A percentile compares a stretch with the other conserved stretches of the same genome.
These are phyloP conservation scores for Alternaria sp. DNA, from an alignment of 2,329 filamentous ascomycete species.

Conservation along the genomic window DNA sequence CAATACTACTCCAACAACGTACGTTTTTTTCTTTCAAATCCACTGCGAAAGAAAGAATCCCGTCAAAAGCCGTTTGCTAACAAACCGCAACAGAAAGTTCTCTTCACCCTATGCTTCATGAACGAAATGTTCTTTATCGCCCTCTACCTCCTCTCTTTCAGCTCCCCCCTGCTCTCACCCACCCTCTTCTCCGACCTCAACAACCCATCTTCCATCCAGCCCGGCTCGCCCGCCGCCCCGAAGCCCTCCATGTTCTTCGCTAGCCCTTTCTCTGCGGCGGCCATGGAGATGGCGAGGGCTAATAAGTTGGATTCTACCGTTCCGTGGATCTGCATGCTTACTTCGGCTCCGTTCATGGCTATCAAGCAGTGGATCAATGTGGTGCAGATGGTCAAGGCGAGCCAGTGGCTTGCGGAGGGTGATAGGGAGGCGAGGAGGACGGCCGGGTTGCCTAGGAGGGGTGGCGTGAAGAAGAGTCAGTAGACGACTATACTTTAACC, in stretches of 20 bases:
- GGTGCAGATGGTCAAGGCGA: constrained; percentile 91
- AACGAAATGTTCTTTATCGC: constrained; percentile 99
- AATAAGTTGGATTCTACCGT: constrained; percentile 75
- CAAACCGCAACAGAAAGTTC: constrained; percentile 70
- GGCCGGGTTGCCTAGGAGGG: constrained; percentile 51
- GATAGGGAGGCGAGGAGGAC: constrained; percentile 71
- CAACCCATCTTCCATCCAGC: constrained; percentile 62
- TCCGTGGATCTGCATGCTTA: constrained; percentile 80
- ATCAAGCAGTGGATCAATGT: constrained; percentile 95
- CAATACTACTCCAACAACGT: constrained; percentile 98
- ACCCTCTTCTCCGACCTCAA: constrained; percentile 73
- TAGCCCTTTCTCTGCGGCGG: constrained; percentile 89
- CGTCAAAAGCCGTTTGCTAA: constrained; percentile 20
- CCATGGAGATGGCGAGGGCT: constrained; percentile 86
- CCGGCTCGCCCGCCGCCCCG: constrained; percentile 74
- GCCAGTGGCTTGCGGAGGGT: constrained; percentile 91
- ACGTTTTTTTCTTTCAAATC: constrained; percentile 42
- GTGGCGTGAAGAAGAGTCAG: constrained; percentile 36
- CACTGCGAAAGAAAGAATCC: no score
- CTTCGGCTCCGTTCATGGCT: constrained; percentile 87
- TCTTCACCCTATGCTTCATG: constrained; percentile 87
- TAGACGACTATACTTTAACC: constrained; percentile 9
- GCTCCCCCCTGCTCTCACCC: constrained; percentile 85
- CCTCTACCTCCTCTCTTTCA: constrained; percentile 96
- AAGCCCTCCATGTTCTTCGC: constrained; percentile 78